Evolutionary conservation across 176 grass and related monocot genomes (phyloP).

Genomic region (Zoysia pacifica): DNA sequence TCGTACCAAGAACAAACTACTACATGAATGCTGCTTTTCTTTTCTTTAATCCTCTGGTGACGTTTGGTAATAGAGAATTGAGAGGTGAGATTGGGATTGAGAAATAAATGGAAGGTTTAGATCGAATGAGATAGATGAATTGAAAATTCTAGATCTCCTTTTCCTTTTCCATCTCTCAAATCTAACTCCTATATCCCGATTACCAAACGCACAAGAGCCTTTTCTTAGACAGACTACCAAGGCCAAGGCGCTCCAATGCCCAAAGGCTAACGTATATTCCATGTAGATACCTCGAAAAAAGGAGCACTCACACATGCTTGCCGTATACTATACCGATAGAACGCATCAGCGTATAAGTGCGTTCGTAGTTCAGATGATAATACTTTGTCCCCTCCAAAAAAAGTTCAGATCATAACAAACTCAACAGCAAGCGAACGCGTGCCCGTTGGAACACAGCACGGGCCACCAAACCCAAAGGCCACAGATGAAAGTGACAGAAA

Average conservation of each 20-base stretch:
- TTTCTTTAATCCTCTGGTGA: neutral
- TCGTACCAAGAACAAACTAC: neutral
- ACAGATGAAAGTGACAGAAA: conserved; percentile 24
- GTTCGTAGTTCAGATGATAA: neutral
- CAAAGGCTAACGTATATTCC: conserved; percentile 13
- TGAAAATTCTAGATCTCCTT: no score
- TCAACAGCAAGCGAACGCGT: neutral
- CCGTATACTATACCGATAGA: neutral
- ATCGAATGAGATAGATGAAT: no score
- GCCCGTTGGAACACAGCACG: neutral
- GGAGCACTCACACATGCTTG: neutral
- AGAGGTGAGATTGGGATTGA: no score
- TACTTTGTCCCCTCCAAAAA: no score
- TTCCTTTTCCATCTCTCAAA: no score
- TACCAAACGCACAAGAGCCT: neutral
- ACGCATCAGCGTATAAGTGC: neutral
- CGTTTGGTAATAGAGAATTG: no score
- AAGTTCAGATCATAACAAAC: no score
- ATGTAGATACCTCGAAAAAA: neutral
- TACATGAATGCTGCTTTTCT: neutral
- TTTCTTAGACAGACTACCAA: neutral
- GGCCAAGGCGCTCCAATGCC: neutral
- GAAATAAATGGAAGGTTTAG: no score
- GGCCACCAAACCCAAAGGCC: neutral
- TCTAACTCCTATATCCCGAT: no score